phyloP scores from a whole-genome alignment of 768 basidiomycete species.

The Obba rivulosa region DNA sequence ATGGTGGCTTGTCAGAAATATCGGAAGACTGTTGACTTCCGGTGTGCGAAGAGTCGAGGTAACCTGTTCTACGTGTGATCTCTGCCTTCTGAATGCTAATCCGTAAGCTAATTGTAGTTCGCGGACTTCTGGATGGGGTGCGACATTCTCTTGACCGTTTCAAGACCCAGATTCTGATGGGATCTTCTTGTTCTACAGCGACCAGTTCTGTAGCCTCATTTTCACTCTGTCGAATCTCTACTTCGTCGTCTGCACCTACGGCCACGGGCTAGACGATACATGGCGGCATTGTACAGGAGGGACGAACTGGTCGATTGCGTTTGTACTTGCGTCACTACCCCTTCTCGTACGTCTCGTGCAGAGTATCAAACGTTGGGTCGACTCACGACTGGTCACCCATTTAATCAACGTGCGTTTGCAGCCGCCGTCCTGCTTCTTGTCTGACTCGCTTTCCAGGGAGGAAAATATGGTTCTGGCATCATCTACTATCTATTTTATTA shows the following conservation, averaged over 20 bases:
- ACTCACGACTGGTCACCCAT: conserved; percentile 71
- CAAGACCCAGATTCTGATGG: background rate
- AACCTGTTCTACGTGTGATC: conserved; percentile 13
- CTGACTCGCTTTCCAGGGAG: conserved; percentile 46
- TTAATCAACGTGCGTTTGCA: conserved; percentile 69
- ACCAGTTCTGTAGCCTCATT: conserved; percentile 76
- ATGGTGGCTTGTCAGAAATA: conserved; percentile 73
- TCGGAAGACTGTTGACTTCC: conserved; percentile 59
- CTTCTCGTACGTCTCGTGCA: conserved; percentile 77
- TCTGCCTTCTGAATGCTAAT: background rate
- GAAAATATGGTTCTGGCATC: conserved; percentile 75
- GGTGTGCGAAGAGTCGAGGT: conserved; percentile 77
- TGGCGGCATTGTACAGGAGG: conserved; percentile 46
- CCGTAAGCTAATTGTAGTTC: conserved; percentile 40
- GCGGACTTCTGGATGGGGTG: conserved; percentile 89
- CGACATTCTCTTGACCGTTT: background rate
- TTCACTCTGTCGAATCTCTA: conserved; percentile 73
- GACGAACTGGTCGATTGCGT: conserved; percentile 56
- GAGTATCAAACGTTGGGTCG: conserved; percentile 80
- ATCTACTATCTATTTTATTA: conserved; percentile 63
- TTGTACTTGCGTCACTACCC: conserved; percentile 59
- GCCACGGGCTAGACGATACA: conserved; percentile 42
- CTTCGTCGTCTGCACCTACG: conserved; percentile 72
- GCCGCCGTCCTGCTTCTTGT: conserved; percentile 1
- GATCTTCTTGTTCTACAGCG: conserved; percentile 35